Evolutionary conservation across 2,329 filamentous ascomycete genomes (phyloP).

Genomic region (Aureobasidium sp.): DNA sequence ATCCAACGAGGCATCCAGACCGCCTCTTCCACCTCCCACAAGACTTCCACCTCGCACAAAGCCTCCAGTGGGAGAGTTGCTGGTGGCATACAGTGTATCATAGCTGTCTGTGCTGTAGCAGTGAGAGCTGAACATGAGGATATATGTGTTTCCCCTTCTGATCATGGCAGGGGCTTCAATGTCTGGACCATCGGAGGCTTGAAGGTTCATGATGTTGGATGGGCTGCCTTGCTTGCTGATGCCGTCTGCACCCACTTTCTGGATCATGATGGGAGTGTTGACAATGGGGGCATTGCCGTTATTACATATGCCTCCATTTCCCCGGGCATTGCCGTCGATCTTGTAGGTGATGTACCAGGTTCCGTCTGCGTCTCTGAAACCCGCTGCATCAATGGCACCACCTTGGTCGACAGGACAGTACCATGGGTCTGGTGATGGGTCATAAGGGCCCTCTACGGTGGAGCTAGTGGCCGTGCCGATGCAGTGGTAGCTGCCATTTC

Average conservation of each 20-base stretch:
- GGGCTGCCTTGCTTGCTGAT: slow-evolving; percentile 20
- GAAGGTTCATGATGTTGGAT: slow-evolving; percentile 19
- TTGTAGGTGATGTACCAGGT: slow-evolving; percentile 24
- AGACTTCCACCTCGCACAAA: slow-evolving; percentile 16
- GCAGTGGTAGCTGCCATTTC: slow-evolving; percentile 21
- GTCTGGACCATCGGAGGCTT: slow-evolving; percentile 22
- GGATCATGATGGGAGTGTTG: slow-evolving; percentile 23
- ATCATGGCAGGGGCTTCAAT: slow-evolving; percentile 24
- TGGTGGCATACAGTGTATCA: slow-evolving; percentile 21
- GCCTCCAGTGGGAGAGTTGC: slow-evolving; percentile 8
- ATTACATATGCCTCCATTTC: slow-evolving; percentile 22
- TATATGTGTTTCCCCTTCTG: slow-evolving; percentile 21
- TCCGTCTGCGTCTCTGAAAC: slow-evolving; percentile 21
- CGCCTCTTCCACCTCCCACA: slow-evolving; percentile 17
- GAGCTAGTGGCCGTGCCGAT: slow-evolving; percentile 22
- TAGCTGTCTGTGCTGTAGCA: slow-evolving; percentile 24
- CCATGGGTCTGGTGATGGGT: slow-evolving; percentile 19
- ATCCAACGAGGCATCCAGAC: slow-evolving; percentile 17
- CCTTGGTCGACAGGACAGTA: slow-evolving; percentile 23
- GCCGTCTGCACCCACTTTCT: slow-evolving; percentile 22
- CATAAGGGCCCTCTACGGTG: slow-evolving; percentile 22
- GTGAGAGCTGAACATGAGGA: slow-evolving; percentile 25
- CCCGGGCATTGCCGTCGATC: slow-evolving; percentile 23
- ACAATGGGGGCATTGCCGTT: slow-evolving; percentile 18
- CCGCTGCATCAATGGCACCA: slow-evolving; percentile 24